These are phyloP conservation scores for Paxillus involutus DNA, from an alignment of 768 basidiomycete genomes.

Conservation along the genomic window DNA sequence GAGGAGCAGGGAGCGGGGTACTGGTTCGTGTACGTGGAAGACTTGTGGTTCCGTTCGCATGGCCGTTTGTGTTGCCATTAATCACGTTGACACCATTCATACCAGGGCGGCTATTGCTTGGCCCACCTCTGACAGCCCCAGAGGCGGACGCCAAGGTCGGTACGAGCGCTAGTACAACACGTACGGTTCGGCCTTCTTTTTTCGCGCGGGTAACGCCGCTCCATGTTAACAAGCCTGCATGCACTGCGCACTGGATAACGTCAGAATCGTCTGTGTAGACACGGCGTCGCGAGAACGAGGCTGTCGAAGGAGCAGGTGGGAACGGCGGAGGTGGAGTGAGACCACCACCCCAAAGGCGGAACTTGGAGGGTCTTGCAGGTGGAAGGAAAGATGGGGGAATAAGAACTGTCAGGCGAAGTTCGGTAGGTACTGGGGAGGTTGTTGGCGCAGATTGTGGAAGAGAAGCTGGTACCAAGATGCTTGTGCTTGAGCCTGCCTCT, in stretches of 20 bases:
- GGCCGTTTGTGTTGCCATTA: slow-evolving; percentile 22
- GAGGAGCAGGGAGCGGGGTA: slow-evolving; percentile 23
- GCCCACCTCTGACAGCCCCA: slow-evolving; percentile 38
- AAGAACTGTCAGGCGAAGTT: slow-evolving; percentile 47
- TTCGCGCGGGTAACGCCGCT: slow-evolving; percentile 38
- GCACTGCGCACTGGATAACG: slow-evolving; percentile 65
- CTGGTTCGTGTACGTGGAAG: slow-evolving; percentile 29
- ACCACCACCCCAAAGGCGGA: slow-evolving; percentile 74
- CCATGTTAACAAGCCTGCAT: slow-evolving; percentile 55
- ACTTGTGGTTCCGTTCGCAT: slow-evolving; percentile 30
- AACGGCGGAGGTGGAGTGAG: slow-evolving; percentile 41
- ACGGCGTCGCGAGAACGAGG: slow-evolving; percentile 40
- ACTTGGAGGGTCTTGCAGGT: slow-evolving; percentile 47
- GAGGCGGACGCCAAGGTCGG: slow-evolving; percentile 41
- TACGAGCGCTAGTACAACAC: slow-evolving; percentile 41
- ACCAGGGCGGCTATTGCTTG: slow-evolving; percentile 17
- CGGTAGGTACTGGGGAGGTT: slow-evolving; percentile 22
- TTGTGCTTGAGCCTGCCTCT: slow-evolving; percentile 27
- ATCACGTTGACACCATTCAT: slow-evolving; percentile 5
- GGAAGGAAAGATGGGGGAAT: slow-evolving; percentile 63
- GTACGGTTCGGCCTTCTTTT: slow-evolving; percentile 37
- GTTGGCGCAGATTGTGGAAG: slow-evolving; percentile 8
- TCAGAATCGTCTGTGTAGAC: slow-evolving; percentile 82
- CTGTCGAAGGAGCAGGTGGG: slow-evolving; percentile 23
- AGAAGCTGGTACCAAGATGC: slow-evolving; percentile 21